Base-by-base conservation (phyloP, 1,284 basidiomycete species). In the Cutaneotrichosporon dermatis region DNA sequence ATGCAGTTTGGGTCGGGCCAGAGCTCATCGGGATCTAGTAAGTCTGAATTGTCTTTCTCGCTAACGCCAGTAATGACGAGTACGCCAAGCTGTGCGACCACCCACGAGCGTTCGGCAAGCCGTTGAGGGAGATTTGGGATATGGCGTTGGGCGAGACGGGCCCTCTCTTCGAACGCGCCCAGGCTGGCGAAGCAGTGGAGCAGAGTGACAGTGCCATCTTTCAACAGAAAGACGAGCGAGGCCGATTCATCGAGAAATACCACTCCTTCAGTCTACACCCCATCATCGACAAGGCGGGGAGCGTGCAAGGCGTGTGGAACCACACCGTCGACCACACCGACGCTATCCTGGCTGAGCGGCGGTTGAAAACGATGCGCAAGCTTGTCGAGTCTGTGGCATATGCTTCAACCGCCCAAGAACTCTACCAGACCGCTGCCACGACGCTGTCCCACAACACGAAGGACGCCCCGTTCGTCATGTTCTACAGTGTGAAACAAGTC, bases 391-490 rank as follows among this genome's bases (percentile, higher is more conserved):
- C 65, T 34, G 58, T 72, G 16, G 48, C 67, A 2, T 52, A 70
- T 10, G 66, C 66, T 0, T 54, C 67, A 11, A 65, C 65, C 2
- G 42, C 54, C 3, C 44, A 54, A 15, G 68, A 75, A 39, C 73
- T 69, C 55, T 75, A 60, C 43, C 55, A 61, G 16, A 53, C 64
- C 0, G 51, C 71, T 25, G 58, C 55, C 12, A 59, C 66, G 4
- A 70, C 69, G 1, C 51, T 76, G 11, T 65, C 66, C 36, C 55
- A 66, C 25, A 74, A 76, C 48, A 64, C 68, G 1, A 55, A 59
- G 37, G 75, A 76, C 39, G 65, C 63, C 2, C 75, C 75, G 1
- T 76, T 76, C 51, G 63, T 59, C 11, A 51, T 75, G 49, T 64
- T 62, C 41, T 76, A 76, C 60, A 67, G 68, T 36, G 69, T 72